These are phyloP conservation scores for Venturia aucupariae DNA, from an alignment of 2,329 filamentous ascomycete genomes.

Conservation along the genomic window DNA sequence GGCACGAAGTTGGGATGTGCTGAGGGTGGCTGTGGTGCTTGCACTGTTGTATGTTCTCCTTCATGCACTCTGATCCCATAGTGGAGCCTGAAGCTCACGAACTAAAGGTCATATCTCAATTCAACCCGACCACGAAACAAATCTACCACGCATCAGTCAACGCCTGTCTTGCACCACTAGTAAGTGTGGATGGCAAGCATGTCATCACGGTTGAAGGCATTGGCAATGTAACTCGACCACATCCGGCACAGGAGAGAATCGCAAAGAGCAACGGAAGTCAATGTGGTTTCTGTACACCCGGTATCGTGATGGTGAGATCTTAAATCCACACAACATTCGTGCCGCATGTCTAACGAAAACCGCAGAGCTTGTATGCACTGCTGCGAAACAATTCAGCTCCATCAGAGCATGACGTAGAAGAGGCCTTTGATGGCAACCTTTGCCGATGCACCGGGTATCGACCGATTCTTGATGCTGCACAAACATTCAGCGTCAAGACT, in stretches of 20 bases:
- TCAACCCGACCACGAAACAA: slow-evolving; percentile 82
- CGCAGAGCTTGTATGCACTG: slow-evolving; percentile 77
- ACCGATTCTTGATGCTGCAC: slow-evolving; percentile 87
- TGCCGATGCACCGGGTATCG: slow-evolving; percentile 94
- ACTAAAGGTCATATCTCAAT: slow-evolving; percentile 67
- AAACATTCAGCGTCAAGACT: slow-evolving; percentile 62
- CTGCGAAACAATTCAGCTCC: slow-evolving; percentile 75
- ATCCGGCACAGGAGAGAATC: slow-evolving; percentile 84
- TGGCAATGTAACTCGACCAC: slow-evolving; percentile 74
- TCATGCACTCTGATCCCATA: not conserved
- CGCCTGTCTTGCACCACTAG: slow-evolving; percentile 84
- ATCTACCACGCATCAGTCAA: slow-evolving; percentile 97
- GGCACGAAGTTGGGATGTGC: slow-evolving; percentile 95
- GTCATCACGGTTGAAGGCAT: slow-evolving; percentile 97
- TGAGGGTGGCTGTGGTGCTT: slow-evolving; percentile 93
- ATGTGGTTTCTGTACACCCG: slow-evolving; percentile 92
- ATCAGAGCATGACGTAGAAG: slow-evolving; percentile 75
- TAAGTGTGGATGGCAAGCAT: slow-evolving; percentile 93
- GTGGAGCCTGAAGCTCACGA: not conserved
- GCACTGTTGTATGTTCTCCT: slow-evolving; percentile 60
- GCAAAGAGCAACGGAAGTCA: slow-evolving; percentile 88
- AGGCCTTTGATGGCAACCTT: slow-evolving; percentile 93
- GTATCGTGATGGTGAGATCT: slow-evolving; percentile 70
- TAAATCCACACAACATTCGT: not conserved
- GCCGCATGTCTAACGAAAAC: not conserved